Percentiles rank a stretch among this genome's conserved stretches.
Conservation (phyloP, 164 flowering plant species). For the Euptelea pleiosperma region DNA sequence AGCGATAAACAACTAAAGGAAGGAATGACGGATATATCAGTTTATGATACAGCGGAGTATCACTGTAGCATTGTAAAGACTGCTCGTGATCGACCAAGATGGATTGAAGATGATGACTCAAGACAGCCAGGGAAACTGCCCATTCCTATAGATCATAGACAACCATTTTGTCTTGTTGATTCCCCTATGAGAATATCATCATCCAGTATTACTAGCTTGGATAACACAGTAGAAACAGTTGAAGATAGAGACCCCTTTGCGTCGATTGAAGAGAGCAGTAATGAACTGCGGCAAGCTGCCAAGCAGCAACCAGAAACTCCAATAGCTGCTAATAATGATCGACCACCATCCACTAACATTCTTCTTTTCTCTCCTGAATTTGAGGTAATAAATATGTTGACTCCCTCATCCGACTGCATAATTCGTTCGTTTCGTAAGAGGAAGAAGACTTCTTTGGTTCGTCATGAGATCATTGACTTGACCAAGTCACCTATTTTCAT, state of each 20-base stretch:
- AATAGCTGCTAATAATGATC: constrained; percentile 9
- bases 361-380: constrained; percentile 20
- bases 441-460: constrained; percentile 27
- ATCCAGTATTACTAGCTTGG: not conserved
- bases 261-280: constrained; percentile 3
- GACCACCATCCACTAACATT: not conserved
- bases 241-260: constrained; percentile 4
- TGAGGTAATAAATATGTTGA: constrained; percentile 55
- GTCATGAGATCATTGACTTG: constrained; percentile 58
- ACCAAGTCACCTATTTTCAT: constrained; percentile 57
- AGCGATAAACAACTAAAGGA: constrained; percentile 4
- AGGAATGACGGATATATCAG: not conserved
- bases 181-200: constrained; percentile 4
- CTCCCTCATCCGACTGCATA: constrained; percentile 51
- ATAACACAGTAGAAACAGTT: constrained; percentile 3
- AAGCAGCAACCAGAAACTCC: constrained; percentile 5
- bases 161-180: constrained; percentile 6
- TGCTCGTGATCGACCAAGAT: constrained; percentile 5
- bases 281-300: constrained; percentile 4
- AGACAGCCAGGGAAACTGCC: constrained; percentile 9
- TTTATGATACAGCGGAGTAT: constrained; percentile 2
- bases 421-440: constrained; percentile 28
- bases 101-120: constrained; percentile 12
- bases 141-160: constrained; percentile 6
- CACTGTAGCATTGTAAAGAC: constrained; percentile 1